Conservation (phyloP, 129 eudicot genomes). For the Escallonia rubra region DNA sequence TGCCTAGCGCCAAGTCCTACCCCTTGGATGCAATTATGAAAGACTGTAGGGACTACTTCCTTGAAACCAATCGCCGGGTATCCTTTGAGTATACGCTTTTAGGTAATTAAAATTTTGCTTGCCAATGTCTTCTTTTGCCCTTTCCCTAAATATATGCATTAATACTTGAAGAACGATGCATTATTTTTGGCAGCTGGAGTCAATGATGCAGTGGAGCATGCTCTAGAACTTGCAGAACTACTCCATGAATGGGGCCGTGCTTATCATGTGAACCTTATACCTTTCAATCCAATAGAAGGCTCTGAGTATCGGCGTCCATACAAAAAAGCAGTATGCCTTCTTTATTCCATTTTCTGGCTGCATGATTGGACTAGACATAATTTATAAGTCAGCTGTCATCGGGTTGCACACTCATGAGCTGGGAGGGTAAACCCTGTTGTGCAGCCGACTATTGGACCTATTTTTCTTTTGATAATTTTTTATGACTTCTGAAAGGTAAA, state of each 20-base stretch:
- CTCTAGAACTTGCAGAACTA: slow-evolving; percentile 81
- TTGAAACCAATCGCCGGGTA: slow-evolving; percentile 87
- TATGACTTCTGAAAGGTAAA: too few species aligned
- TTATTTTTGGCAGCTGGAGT: slow-evolving; percentile 74
- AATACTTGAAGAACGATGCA: slow-evolving; percentile 1
- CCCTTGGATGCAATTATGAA: slow-evolving; percentile 93
- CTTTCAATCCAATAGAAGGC: slow-evolving; percentile 87
- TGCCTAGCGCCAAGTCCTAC: slow-evolving; percentile 97
- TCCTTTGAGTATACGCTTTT: slow-evolving; percentile 93
- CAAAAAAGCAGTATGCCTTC: slow-evolving; percentile 57
- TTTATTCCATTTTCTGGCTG: too few species aligned
- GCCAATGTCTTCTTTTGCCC: slow-evolving; percentile 9
- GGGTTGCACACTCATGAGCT: too few species aligned
- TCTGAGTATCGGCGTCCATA: slow-evolving; percentile 86
- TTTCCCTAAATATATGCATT: neutral
- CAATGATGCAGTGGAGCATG: slow-evolving; percentile 85
- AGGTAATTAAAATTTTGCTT: slow-evolving; percentile 46
- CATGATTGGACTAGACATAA: too few species aligned
- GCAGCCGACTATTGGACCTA: too few species aligned
- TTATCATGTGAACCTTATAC: slow-evolving; percentile 93
- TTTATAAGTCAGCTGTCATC: too few species aligned
- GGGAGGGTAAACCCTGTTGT: too few species aligned
- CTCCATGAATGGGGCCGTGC: slow-evolving; percentile 96
- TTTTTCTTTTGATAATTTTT: too few species aligned
- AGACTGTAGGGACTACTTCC: slow-evolving; percentile 91